A percentile compares a stretch with the other conserved stretches of the same genome.
Evolutionary conservation across 1,284 basidiomycete species (phyloP).

Genomic region (Vanrija sp.): DNA sequence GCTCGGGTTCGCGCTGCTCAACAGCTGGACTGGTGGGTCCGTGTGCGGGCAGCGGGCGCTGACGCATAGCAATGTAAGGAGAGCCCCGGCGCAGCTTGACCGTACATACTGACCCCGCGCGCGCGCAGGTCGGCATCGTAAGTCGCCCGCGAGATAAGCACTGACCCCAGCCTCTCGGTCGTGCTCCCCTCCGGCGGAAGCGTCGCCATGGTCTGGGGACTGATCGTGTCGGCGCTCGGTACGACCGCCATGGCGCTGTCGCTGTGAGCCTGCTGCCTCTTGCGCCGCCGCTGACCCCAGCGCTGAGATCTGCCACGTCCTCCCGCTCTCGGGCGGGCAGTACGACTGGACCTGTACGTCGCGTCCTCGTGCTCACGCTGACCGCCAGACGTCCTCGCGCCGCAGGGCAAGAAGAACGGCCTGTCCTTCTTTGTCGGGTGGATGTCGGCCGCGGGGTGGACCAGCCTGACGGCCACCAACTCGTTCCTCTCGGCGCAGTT

Average conservation of each 20-base stretch:
- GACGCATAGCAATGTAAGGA: not conserved
- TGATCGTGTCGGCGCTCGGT: conserved; percentile 26
- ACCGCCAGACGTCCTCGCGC: conserved; percentile 19
- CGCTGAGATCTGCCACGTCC: conserved; percentile 3
- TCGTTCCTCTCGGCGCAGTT: conserved; percentile 28
- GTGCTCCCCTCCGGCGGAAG: conserved; percentile 35
- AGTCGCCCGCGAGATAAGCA: not conserved
- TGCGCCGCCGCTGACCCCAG: not conserved
- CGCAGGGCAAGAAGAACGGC: conserved; percentile 23
- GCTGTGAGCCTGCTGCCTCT: conserved; percentile 9
- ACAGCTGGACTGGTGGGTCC: conserved; percentile 11
- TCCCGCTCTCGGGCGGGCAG: conserved; percentile 30
- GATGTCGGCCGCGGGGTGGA: conserved; percentile 39
- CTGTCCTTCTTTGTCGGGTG: conserved; percentile 26
- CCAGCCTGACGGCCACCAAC: conserved; percentile 41
- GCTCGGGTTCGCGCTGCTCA: conserved; percentile 16
- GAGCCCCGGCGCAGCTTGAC: not conserved
- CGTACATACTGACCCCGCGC: too few species aligned
- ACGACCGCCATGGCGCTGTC: conserved; percentile 21
- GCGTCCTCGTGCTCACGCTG: not conserved
- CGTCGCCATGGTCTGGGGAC: conserved; percentile 36
- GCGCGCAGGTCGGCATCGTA: too few species aligned
- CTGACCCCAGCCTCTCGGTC: conserved; percentile 7
- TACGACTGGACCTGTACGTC: conserved; percentile 29
- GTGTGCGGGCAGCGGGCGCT: not conserved